These are phyloP conservation scores for Cryptococcus neoformans DNA, from an alignment of 1,284 basidiomycete species.

Conservation along the genomic window DNA sequence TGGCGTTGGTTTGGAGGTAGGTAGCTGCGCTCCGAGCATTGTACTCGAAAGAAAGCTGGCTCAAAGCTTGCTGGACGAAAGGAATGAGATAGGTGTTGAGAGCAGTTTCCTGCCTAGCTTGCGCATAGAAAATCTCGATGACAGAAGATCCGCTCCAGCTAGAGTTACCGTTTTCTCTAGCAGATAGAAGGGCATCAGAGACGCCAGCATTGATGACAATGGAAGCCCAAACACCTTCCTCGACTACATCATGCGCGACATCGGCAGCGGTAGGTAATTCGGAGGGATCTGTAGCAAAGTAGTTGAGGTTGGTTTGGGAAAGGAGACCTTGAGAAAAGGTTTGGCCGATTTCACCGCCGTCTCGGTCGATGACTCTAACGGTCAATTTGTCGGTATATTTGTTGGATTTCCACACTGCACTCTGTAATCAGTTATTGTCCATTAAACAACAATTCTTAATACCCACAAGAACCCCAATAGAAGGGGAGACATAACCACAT, in stretches of 20 bases:
- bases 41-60: conserved; percentile 22
- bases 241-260: conserved; percentile 32
- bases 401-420: conserved; percentile 41
- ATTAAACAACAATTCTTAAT: not conserved
- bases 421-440: not conserved
- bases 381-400: conserved; percentile 49
- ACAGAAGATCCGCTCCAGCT: conserved; percentile 30
- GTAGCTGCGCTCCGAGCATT: conserved; percentile 25
- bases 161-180: conserved; percentile 33
- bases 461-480: conserved; percentile 54
- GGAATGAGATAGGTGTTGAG: conserved; percentile 44
- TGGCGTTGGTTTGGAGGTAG: conserved; percentile 33
- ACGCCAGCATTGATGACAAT: conserved; percentile 42
- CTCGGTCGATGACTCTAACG: conserved; percentile 53
- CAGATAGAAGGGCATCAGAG: conserved; percentile 21
- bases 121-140: conserved; percentile 43
- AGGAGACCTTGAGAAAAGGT: conserved; percentile 31
- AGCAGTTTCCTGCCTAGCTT: conserved; percentile 49
- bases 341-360: conserved; percentile 50
- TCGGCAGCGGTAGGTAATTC: conserved; percentile 28
- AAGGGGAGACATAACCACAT: conserved; percentile 44
- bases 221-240: conserved; percentile 45
- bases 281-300: conserved; percentile 32
- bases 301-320: conserved; percentile 24
- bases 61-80: conserved; percentile 28